Base-by-base conservation (phyloP, 352 stramenopile genomes). In the Globisporangium acanthophoron region DNA sequence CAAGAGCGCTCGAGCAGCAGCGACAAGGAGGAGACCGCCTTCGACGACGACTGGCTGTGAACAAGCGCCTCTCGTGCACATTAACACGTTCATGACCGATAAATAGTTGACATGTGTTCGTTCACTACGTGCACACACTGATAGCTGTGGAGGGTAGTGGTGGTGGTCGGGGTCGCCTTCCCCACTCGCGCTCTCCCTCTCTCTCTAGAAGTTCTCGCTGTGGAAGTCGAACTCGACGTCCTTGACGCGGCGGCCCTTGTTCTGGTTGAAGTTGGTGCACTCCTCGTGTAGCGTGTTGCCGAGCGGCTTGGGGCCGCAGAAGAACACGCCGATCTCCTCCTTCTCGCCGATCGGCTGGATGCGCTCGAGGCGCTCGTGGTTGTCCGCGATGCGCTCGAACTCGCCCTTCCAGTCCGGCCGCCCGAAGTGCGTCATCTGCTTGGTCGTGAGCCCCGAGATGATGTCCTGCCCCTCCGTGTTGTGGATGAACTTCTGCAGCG, bases 291-390 rank as follows among this genome's bases (percentile, higher is more conserved):
- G 78, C 35, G 70, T 50, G 33, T 73, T 67, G 21, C 70, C 82
- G 21, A 95, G 71, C 0, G 62, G 59, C 52, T 87, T 82, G 0
- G 80, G 80, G 0, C 86, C 86, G 24, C 86, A 92, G 56, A 86
- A 87, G 56, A 94, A 94, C 12, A 94, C 79, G 4, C 80, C 84
- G 20, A 90, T 81, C 29, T 92, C 77, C 37, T 91, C 76, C 3
- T 69, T 63, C 18, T 78, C 71, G 3, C 64, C 60, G n/a, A 65
- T 57, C 11, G 52, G 56, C 12, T 67, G 52, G 6, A 69, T 20
- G 3, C 65, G 62, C 50, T 80, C 69, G 27, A 80, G 49, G 3
- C 44, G 62, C 3, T 65, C 66, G 59, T 81, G 73, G 41, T 79
- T 81, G 11, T 56, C 56, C 18, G 70, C 68, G 37, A 95, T 80